Percentiles rank a stretch among this genome's conserved stretches.
These are phyloP conservation scores for Begonia masoniana DNA, from an alignment of 306 rosid species.

Conservation along the genomic window DNA sequence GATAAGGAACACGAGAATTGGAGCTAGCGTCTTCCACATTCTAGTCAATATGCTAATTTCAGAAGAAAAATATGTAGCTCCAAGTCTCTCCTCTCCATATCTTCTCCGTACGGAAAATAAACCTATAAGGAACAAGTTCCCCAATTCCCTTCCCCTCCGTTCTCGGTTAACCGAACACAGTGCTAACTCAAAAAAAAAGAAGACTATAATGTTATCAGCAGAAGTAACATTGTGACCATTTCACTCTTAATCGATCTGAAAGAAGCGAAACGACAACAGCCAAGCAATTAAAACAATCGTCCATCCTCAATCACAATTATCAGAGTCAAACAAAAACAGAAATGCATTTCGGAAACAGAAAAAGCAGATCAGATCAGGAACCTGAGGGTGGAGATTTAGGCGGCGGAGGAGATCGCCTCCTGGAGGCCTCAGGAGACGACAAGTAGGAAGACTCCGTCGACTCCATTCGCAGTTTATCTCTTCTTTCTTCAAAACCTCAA, in stretches of 20 bases:
- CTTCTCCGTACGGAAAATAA: neutral
- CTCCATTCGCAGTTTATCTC: conserved; percentile 40
- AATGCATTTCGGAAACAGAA: neutral
- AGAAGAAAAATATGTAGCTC: too few relatives aligned
- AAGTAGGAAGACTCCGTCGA: conserved; percentile 86
- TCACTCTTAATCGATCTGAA: conserved; percentile 10
- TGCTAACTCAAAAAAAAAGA: neutral
- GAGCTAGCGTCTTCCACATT: too few relatives aligned
- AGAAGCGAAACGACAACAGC: neutral
- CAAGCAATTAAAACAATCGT: conserved; percentile 2
- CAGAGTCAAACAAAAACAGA: neutral
- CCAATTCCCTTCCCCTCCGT: conserved; percentile 3
- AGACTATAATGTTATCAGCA: neutral
- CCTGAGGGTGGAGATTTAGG: conserved; percentile 70
- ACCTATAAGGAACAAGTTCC: conserved; percentile 1
- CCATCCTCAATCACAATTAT: neutral
- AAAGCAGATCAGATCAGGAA: conserved; percentile 61
- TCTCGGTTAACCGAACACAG: neutral
- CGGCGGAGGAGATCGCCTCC: conserved; percentile 61
- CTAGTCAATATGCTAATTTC: too few relatives aligned
- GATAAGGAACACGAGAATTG: too few relatives aligned
- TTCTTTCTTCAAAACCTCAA: conserved; percentile 17
- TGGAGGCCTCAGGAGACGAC: conserved; percentile 81
- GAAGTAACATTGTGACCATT: conserved; percentile 1
- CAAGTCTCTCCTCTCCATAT: neutral